Evolutionary conservation across 768 basidiomycete species (phyloP).

Genomic region (Psilocybe tampanensis): DNA sequence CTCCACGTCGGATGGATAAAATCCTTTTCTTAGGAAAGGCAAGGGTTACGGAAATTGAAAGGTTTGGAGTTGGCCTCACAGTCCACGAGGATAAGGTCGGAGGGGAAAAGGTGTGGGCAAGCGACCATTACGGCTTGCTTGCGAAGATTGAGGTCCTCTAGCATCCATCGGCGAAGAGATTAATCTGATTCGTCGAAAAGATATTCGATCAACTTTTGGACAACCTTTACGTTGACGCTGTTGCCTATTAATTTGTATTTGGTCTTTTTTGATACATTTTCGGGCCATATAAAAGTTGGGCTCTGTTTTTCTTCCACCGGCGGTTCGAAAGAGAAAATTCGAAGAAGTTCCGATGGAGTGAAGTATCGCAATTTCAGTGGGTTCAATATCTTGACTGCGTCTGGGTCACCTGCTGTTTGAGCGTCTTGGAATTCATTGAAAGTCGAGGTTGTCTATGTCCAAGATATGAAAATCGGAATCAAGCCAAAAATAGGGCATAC

Average conservation of each 20-base stretch:
- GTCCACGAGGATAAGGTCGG: not conserved
- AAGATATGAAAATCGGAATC: not conserved
- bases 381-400: slow-evolving; percentile 56
- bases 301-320: not conserved
- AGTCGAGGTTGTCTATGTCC: slow-evolving; percentile 55
- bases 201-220: slow-evolving; percentile 61
- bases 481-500: slow-evolving; percentile 12
- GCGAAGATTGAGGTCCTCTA: slow-evolving; percentile 5
- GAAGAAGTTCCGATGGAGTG: slow-evolving; percentile 69
- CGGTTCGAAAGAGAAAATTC: slow-evolving; percentile 61
- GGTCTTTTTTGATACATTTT: slow-evolving; percentile 59
- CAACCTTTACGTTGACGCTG: slow-evolving; percentile 79
- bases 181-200: slow-evolving; percentile 40
- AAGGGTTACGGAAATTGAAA: slow-evolving; percentile 3
- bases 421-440: slow-evolving; percentile 59
- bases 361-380: slow-evolving; percentile 75
- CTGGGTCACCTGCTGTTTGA: slow-evolving; percentile 37
- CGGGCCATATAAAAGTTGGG: slow-evolving; percentile 62
- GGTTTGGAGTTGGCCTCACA: slow-evolving; percentile 13
- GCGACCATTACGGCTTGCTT: slow-evolving; percentile 18
- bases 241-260: slow-evolving; percentile 82
- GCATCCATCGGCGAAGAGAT: not conserved
- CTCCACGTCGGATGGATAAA: slow-evolving; percentile 19
- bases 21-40: slow-evolving; percentile 11
- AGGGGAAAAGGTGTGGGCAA: slow-evolving; percentile 11